These are phyloP conservation scores for Trichoderma polysporum DNA, from an alignment of 2,329 filamentous ascomycete species.

Conservation along the genomic window DNA sequence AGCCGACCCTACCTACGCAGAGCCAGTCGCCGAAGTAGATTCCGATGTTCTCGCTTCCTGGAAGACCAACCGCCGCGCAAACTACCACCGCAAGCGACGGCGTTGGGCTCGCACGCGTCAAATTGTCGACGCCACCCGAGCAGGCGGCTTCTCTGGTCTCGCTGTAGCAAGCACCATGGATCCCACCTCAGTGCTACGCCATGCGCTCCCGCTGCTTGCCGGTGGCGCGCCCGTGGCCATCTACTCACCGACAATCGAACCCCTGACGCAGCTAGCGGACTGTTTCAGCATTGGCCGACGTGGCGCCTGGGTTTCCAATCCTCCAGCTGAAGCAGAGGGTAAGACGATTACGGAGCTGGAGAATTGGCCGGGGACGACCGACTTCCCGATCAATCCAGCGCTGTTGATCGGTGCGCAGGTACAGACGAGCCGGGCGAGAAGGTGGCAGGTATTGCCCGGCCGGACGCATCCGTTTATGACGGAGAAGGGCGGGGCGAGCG, in stretches of 20 bases:
- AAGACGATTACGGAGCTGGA: conserved; percentile 52
- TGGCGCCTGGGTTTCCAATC: conserved; percentile 66
- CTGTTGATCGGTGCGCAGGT: conserved; percentile 75
- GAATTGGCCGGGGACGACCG: conserved; percentile 60
- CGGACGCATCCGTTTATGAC: conserved; percentile 96
- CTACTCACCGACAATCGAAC: conserved; percentile 79
- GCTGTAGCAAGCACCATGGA: conserved; percentile 83
- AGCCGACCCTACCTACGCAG: conserved; percentile 70
- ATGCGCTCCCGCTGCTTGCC: conserved; percentile 74
- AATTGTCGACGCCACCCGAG: conserved; percentile 71
- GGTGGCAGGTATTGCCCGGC: conserved; percentile 89
- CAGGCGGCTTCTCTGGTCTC: conserved; percentile 79
- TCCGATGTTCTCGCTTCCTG: conserved; percentile 63
- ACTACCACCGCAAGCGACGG: conserved; percentile 85
- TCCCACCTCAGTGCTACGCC: conserved; percentile 69
- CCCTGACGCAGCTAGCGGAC: conserved; percentile 74
- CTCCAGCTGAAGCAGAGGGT: conserved; percentile 47
- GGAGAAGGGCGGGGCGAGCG: conserved; percentile 79
- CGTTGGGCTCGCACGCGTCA: conserved; percentile 72
- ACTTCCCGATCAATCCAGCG: conserved; percentile 87
- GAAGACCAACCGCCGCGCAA: conserved; percentile 80
- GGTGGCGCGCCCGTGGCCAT: conserved; percentile 84
- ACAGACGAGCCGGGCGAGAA: conserved; percentile 74
- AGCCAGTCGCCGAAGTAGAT: conserved; percentile 59
- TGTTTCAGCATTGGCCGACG: conserved; percentile 79